Percentiles rank a stretch among this genome's conserved stretches.
These are phyloP conservation scores for Apiospora kogelbergensis DNA, from an alignment of 2,329 filamentous ascomycete species.

Conservation along the genomic window DNA sequence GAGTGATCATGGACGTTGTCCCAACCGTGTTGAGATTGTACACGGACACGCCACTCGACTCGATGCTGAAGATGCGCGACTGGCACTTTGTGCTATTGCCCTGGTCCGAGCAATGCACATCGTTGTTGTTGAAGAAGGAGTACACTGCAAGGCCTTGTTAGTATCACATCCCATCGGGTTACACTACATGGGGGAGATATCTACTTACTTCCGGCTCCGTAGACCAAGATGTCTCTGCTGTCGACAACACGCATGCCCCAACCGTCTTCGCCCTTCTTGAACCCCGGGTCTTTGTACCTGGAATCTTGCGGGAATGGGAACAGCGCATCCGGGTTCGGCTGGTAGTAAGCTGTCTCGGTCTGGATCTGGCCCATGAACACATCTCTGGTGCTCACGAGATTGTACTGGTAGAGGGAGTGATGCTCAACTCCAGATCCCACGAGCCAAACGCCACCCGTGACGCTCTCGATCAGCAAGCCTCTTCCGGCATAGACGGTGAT, in stretches of 20 bases:
- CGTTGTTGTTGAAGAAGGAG: conserved; percentile 67
- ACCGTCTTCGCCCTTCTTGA: conserved; percentile 51
- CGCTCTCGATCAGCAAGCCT: conserved; percentile 47
- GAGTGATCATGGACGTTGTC: conserved; percentile 38
- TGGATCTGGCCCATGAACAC: conserved; percentile 66
- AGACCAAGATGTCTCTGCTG: conserved; percentile 54
- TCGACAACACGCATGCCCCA: conserved; percentile 66
- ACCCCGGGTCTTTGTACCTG: conserved; percentile 45
- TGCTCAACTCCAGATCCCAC: conserved; percentile 68
- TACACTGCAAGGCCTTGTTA: conserved; percentile 44
- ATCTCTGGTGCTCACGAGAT: conserved; percentile 59
- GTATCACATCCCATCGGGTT: neutral
- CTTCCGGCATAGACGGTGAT: conserved; percentile 51
- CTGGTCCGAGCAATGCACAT: conserved; percentile 44
- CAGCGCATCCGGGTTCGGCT: conserved; percentile 61
- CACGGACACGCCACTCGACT: conserved; percentile 32
- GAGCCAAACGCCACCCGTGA: conserved; percentile 54
- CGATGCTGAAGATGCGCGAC: conserved; percentile 38
- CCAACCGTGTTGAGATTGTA: conserved; percentile 49
- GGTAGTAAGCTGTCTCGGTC: conserved; percentile 71
- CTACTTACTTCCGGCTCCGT: conserved; percentile 54
- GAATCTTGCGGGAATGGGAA: conserved; percentile 52
- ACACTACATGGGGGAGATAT: neutral
- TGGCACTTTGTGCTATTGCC: conserved; percentile 45
- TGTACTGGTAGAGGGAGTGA: conserved; percentile 67